Conservation (phyloP, 2,329 filamentous ascomycete species). For the Trichoderma harzianum region DNA sequence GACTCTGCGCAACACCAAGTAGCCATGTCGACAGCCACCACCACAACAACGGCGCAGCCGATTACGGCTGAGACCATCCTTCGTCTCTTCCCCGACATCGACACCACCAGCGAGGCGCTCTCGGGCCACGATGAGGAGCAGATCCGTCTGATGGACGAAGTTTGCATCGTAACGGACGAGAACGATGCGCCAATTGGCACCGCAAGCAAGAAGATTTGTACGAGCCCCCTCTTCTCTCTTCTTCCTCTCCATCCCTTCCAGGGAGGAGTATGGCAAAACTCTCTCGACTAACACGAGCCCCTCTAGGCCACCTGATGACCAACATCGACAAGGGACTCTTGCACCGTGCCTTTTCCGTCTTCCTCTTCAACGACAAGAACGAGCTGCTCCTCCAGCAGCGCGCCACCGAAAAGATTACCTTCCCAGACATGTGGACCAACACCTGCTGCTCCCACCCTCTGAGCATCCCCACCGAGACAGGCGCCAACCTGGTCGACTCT, state of each 20-base stretch:
- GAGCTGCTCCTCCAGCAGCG: constrained; percentile 93
- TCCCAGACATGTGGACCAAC: constrained; percentile 99
- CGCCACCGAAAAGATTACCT: constrained; percentile 95
- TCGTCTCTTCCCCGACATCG: constrained; percentile 80
- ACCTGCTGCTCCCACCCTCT: constrained; percentile 98
- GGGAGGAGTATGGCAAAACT: neutral
- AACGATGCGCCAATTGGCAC: constrained; percentile 91
- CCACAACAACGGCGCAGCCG: constrained; percentile 52
- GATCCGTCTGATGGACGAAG: constrained; percentile 96
- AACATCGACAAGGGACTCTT: constrained; percentile 96
- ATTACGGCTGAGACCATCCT: constrained; percentile 86
- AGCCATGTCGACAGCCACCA: constrained; percentile 32
- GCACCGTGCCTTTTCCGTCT: constrained; percentile 95
- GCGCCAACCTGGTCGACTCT: constrained; percentile 73
- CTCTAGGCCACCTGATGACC: constrained; percentile 88
- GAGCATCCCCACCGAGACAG: constrained; percentile 86
- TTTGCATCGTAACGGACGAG: constrained; percentile 94
- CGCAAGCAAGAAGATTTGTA: constrained; percentile 97
- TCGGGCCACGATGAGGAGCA: constrained; percentile 96
- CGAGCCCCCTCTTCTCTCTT: constrained; percentile 30
- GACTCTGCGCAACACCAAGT: neutral
- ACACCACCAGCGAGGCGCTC: constrained; percentile 69
- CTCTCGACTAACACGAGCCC: neutral
- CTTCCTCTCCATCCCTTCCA: neutral
- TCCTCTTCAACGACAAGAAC: constrained; percentile 94